Base-by-base conservation (phyloP, 108 stramenopile genomes). In the Nitzschia sp. region DNA sequence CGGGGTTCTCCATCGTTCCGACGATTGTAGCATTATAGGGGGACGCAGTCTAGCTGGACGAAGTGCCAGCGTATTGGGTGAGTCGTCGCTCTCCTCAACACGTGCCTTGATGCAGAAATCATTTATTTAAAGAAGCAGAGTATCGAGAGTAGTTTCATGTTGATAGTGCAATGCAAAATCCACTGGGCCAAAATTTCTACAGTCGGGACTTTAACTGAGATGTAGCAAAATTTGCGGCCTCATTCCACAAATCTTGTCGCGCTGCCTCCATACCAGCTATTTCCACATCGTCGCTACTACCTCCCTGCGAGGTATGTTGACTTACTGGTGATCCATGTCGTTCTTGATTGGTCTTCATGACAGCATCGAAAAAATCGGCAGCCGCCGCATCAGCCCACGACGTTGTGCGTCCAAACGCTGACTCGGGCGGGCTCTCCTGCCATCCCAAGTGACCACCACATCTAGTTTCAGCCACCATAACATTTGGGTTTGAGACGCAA, bases 401-500 rank as follows among this genome's bases (percentile, higher is more conserved):
- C 19, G 80, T 86, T 51, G 81, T 69, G 8, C 11, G 8, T 9
- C 83, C 85, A 59, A 74, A 71, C 1, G 57, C 56, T 3, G 45
- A 58, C 2, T 61, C 61, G 19, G 73, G 76, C 13, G 88, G 86
- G 68, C 78, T 74, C 74, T 95, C 94, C 58, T 88, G 87, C 91
- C 94, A 95, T 21, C 94, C 94, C 59, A 95, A 66, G 67, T 95
- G 94, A 23, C 94, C 94, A 64, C 91, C 94, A 66, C 91, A 91
- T 65, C 75, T 48, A 18, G 94, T 92, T 63, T 95, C 90, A 18
- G 90, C 91, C 9, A 87, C 78, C 59, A 95, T 67, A 0, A 92
- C 83, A 66, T 92, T 90, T 11, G 94, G 94, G 82, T 95, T 95
- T 9, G 79, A 75, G 35, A 91, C 36, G 51, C 84, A 84, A 49